A percentile compares a stretch with the other conserved stretches of the same genome.
phyloP scores from a whole-genome alignment of 2,329 filamentous ascomycete genomes.

The Teratosphaeria gauchensis region DNA sequence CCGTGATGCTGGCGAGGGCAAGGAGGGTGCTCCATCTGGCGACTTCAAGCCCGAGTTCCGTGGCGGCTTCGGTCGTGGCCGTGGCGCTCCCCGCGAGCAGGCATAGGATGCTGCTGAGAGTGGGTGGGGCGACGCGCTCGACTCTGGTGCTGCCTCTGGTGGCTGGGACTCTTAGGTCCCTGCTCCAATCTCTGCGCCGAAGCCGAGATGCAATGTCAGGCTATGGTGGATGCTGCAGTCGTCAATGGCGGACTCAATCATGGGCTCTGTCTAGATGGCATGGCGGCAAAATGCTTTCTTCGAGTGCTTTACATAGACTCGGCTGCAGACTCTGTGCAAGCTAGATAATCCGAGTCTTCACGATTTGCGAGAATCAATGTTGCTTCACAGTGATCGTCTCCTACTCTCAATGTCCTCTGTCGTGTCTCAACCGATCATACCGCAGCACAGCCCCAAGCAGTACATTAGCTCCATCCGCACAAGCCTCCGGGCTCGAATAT shows the following conservation, averaged over 20 bases:
- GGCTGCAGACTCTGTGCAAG: slow-evolving; percentile 17
- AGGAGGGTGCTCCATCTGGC: slow-evolving; percentile 77
- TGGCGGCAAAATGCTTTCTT: neutral
- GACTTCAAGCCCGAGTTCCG: slow-evolving; percentile 80
- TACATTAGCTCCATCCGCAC: slow-evolving; percentile 39
- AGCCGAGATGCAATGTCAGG: neutral
- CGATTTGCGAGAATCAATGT: neutral
- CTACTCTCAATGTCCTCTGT: neutral
- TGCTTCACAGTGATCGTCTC: neutral
- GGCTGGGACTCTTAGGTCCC: neutral
- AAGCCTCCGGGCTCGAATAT: slow-evolving; percentile 37
- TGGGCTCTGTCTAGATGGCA: neutral
- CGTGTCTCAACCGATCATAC: slow-evolving; percentile 33
- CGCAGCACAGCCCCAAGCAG: slow-evolving; percentile 41
- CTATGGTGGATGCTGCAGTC: neutral
- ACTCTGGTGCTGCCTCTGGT: neutral
- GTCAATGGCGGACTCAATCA: neutral
- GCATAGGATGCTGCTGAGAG: slow-evolving; percentile 28
- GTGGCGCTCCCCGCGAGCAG: slow-evolving; percentile 53
- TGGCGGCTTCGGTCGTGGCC: slow-evolving; percentile 54
- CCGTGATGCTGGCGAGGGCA: slow-evolving; percentile 49
- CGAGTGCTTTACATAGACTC: slow-evolving; percentile 4
- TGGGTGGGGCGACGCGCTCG: slow-evolving; percentile 5
- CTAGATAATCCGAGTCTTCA: slow-evolving; percentile 16
- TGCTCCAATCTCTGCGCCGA: neutral